Evolutionary conservation across 768 basidiomycete species (phyloP), one percentile per base, ranked within the genome.

Genomic region (Pleurotus giganteus): DNA sequence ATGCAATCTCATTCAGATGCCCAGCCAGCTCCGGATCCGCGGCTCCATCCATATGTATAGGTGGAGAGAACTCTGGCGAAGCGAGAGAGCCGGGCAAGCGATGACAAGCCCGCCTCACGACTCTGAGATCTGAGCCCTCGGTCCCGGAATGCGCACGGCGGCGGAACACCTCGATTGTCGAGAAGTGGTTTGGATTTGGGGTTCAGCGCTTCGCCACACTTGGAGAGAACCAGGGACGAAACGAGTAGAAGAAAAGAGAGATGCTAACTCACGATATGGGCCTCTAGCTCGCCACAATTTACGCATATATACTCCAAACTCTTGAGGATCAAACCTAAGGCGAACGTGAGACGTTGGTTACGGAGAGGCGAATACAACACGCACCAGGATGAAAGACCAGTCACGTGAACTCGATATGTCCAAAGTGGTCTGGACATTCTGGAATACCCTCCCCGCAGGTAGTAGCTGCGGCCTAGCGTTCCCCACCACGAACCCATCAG

Each of bases 381-480:
- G 39, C n/a, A 41, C 39, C 94, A 71, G 93, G 89, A 71, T 98
- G 96, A 67, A 94, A 98, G 29, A 97, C 93, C n/a, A 95, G 94
- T 63, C 94, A 80, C 41, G 93, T 92, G 65, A 99, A 76, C 74
- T 99, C 97, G 65, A 99, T 93, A 69, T 98, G 95, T 53, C 97
- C 97, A 76, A 99, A 99, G 71, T 98, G 97, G 47, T 97, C 97
- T 24, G 97, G 95, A 75, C 97, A 99, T 69, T 98, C 97, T 15
- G 94, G 88, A 94, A 98, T 98, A n/a, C 95, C 96, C 80, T 99
- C 97, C 61, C 94, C 95, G 70, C 97, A 98, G 24, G 97, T 98
- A 98, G 76, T 95, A 95, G 69, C 95, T 94, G 61, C 94, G 81
- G 77, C 95, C 94, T 63, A 95, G 95, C 27, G 94, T 99, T 32